phyloP scores from a whole-genome alignment of 2,329 filamentous ascomycete species.

The Penicillium capsulatum region DNA sequence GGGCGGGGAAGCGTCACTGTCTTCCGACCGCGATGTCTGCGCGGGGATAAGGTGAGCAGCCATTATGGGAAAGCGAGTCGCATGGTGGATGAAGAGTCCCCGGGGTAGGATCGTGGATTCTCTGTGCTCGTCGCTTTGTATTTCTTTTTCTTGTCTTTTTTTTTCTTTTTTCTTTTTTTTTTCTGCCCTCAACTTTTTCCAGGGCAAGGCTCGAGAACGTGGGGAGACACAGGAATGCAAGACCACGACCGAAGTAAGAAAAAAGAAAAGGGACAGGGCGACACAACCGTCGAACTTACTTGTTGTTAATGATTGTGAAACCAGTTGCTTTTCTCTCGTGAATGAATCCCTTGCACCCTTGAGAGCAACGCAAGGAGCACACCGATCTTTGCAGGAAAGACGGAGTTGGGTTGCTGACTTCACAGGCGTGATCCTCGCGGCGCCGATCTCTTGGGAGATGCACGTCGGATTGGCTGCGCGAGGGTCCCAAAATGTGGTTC shows the following conservation, averaged over 20 bases:
- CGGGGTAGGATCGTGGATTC: not conserved
- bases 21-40: constrained; percentile 28
- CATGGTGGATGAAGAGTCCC: constrained; percentile 9
- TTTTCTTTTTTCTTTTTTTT: not conserved
- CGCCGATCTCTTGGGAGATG: constrained; percentile 17
- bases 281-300: constrained; percentile 8
- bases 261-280: constrained; percentile 1
- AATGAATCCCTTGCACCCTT: constrained; percentile 12
- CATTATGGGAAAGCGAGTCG: constrained; percentile 22
- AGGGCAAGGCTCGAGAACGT: constrained; percentile 3
- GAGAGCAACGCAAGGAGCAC: constrained; percentile 19
- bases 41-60: constrained; percentile 29
- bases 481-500: constrained; percentile 9
- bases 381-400: constrained; percentile 21
- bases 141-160: not conserved
- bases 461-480: constrained; percentile 15
- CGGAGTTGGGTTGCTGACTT: constrained; percentile 21
- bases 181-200: not conserved
- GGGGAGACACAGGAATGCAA: constrained; percentile 2
- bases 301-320: constrained; percentile 6
- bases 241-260: not conserved
- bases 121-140: not conserved
- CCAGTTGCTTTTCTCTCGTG: constrained; percentile 6
- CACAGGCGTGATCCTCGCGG: constrained; percentile 23
- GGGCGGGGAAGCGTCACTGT: constrained; percentile 20